Percentiles rank a stretch among this genome's conserved stretches.
Evolutionary conservation across 2,329 filamentous ascomycete species (phyloP).

Genomic region (Xylariales sp.): DNA sequence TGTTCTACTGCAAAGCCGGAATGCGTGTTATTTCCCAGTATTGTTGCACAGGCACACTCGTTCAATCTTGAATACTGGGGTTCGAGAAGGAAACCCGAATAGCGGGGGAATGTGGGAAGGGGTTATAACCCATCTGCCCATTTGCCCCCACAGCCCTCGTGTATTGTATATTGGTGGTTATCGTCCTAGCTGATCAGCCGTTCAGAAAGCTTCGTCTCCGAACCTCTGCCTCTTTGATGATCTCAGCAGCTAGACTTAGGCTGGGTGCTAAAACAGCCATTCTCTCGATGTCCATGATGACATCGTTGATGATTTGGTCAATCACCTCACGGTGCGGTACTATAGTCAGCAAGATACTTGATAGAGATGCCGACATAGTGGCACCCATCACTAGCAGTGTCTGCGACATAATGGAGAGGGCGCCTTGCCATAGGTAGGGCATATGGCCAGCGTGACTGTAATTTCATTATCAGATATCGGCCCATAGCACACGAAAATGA

Average conservation of each 20-base stretch:
- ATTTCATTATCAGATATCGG: constrained; percentile 31
- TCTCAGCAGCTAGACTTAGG: constrained; percentile 70
- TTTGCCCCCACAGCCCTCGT: no score
- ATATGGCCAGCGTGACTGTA: constrained; percentile 73
- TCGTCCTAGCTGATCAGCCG: constrained; percentile 35
- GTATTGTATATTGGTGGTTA: no score
- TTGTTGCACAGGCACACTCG: no score
- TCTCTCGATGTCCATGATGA: constrained; percentile 70
- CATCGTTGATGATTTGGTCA: constrained; percentile 73
- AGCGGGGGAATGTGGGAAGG: no score
- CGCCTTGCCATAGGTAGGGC: constrained; percentile 82
- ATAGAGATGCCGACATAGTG: constrained; percentile 72
- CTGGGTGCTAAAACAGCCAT: constrained; percentile 74
- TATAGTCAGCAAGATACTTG: constrained; percentile 55
- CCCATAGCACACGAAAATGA: background rate
- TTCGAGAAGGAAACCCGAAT: no score
- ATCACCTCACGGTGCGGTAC: constrained; percentile 57
- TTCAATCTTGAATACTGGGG: no score
- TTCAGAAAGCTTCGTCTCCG: constrained; percentile 61
- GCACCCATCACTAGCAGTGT: constrained; percentile 80
- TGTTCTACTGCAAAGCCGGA: no score
- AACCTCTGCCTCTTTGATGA: constrained; percentile 74
- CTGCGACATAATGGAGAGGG: constrained; percentile 78
- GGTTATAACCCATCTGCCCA: no score
- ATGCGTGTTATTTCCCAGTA: no score